These are phyloP conservation scores for Fomitopsis serialis DNA, from an alignment of 768 basidiomycete genomes.

Conservation along the genomic window DNA sequence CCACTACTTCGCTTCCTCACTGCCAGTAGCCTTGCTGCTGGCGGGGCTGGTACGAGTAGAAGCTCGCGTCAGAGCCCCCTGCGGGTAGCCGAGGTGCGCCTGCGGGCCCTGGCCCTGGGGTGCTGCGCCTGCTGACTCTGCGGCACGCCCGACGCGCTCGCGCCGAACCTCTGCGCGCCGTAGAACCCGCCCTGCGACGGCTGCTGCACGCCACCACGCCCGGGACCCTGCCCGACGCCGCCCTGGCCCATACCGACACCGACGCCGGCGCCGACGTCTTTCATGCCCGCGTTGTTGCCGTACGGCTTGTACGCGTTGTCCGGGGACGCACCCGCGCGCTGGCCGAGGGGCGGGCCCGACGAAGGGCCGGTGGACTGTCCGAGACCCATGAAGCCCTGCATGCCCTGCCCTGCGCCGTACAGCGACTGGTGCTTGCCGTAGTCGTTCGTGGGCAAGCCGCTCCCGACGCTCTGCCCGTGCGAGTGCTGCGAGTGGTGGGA, in stretches of 20 bases:
- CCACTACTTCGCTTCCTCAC: constrained; percentile 12
- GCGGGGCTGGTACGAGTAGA: constrained; percentile 68
- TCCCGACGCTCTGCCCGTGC: constrained; percentile 33
- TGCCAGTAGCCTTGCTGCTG: constrained; percentile 64
- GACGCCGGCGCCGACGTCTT: constrained; percentile 51
- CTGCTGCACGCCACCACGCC: constrained; percentile 40
- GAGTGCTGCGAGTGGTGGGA: constrained; percentile 57
- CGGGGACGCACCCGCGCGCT: constrained; percentile 53
- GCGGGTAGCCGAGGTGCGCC: constrained; percentile 57
- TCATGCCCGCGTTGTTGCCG: constrained; percentile 41
- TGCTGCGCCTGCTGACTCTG: constrained; percentile 43
- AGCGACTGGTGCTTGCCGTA: constrained; percentile 39
- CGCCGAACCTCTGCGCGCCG: constrained; percentile 35
- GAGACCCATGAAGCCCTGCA: constrained; percentile 70
- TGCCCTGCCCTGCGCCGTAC: constrained; percentile 50
- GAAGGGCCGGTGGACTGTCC: constrained; percentile 37
- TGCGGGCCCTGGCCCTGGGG: constrained; percentile 40
- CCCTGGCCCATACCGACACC: constrained; percentile 36
- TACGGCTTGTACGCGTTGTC: constrained; percentile 77
- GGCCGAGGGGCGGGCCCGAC: constrained; percentile 41
- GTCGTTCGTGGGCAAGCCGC: constrained; percentile 34
- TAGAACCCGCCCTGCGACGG: constrained; percentile 41
- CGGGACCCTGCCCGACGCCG: constrained; percentile 34
- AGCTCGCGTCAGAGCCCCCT: constrained; percentile 60
- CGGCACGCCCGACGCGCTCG: constrained; percentile 35